phyloP scores from a whole-genome alignment of 148 eudicot genomes.

The Chenopodium album region DNA sequence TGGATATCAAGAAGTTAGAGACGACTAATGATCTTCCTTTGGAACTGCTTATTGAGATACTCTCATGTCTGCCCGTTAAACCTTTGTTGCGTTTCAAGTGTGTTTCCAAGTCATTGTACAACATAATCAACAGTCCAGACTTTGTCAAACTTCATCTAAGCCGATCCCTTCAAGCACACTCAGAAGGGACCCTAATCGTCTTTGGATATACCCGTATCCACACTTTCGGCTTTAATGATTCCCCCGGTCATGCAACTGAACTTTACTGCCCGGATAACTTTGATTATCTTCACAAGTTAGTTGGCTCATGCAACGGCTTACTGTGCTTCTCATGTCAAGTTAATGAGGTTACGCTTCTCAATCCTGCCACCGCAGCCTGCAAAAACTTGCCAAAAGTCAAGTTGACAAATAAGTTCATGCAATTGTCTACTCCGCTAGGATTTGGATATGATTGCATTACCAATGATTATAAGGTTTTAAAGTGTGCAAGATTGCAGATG shows the following conservation, averaged over 20 bases:
- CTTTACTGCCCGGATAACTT: not conserved
- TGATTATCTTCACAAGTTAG: too few relatives aligned
- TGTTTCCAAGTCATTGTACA: not conserved
- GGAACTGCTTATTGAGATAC: not conserved
- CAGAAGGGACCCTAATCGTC: not conserved
- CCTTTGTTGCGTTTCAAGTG: not conserved
- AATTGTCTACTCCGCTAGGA: too few relatives aligned
- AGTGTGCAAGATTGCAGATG: not conserved
- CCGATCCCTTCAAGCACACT: not conserved
- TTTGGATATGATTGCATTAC: not conserved
- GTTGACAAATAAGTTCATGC: too few relatives aligned
- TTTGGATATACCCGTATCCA: not conserved
- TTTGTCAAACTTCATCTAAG: not conserved
- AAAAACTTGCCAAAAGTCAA: too few relatives aligned
- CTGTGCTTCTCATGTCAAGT: not conserved
- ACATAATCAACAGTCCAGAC: not conserved
- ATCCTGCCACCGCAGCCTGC: not conserved
- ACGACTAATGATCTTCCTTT: not conserved
- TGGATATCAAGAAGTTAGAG: not conserved
- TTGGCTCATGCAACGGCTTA: not conserved
- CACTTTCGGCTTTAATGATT: not conserved
- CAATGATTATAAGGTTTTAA: constrained; percentile 2
- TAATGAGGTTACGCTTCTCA: not conserved
- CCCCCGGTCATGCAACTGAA: not conserved
- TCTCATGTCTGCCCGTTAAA: not conserved